Evolutionary conservation across 2,329 filamentous ascomycete species (phyloP), one percentile per base, ranked within the genome.

Genomic region (Aphanoascus verrucosus): DNA sequence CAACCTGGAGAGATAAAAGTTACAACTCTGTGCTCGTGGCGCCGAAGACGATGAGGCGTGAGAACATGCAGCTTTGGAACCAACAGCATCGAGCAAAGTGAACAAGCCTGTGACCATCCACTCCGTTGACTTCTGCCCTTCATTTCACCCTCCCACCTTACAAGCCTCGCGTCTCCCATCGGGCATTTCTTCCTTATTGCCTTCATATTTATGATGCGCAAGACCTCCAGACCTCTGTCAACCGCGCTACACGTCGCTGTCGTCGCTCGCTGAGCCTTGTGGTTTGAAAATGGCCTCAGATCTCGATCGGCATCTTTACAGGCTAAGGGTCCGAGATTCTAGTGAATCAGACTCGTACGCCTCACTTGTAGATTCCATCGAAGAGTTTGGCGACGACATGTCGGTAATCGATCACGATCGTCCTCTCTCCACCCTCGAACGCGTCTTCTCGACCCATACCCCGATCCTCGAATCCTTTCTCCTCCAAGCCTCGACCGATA

Each of bases 401-500:
- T 45, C 32, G 19, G 5, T n/a, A 14, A 35, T 32, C 19, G 14
- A 46, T 31, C 34, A 52, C 19, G 43, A 43, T 14, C 51, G 51
- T 43, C 51, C 43, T 20, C 65, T 74, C 19, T 75, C 73, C 14
- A 67, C 64, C 17, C 79, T 82, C 62, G 79, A 82, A 64, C 66
- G 72, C 59, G 66, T 81, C 58, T 64, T 81, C 57, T 78, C 77
- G 47, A 73, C 76, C 17, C 76, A 81, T 63, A 74, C 77, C 32
- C 78, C 79, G 45, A 73, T 82, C 55, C 70, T 81, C 56, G 78
- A 80, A 63, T 80, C 77, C 40, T 72, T 82, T 20, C 71, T 81
- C 46, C 71, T 77, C 42, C 78, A 81, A 59, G 69, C 78, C 40
- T 75, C 79, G 49, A 82, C 79, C 41, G 65, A 74, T 57, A 69